phyloP scores from a whole-genome alignment of 1,139 yeast species.

The Debaryomyces udenii region DNA sequence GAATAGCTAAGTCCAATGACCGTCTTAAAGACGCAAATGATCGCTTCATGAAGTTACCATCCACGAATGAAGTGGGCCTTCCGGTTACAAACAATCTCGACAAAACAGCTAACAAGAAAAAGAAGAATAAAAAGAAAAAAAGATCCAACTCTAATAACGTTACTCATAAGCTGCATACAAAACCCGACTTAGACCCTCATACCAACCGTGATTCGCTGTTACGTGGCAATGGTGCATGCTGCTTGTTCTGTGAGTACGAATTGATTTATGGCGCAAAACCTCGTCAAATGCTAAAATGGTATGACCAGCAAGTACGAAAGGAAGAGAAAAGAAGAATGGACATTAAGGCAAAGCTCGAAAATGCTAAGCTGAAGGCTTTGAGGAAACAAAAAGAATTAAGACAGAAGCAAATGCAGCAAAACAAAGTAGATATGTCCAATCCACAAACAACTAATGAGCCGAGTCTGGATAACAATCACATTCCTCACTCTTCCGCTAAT shows the following conservation, averaged over 20 bases:
- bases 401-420: conserved; percentile 23
- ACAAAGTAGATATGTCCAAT: not conserved
- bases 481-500: not conserved
- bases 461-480: too few species aligned
- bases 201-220: conserved; percentile 14
- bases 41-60: conserved; percentile 17
- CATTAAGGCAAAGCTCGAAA: conserved; percentile 39
- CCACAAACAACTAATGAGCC: too few species aligned
- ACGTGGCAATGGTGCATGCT: conserved; percentile 26
- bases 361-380: conserved; percentile 40
- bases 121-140: conserved; percentile 27
- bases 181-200: not conserved
- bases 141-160: conserved; percentile 1
- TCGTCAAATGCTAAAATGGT: conserved; percentile 30
- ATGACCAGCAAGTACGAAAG: conserved; percentile 30
- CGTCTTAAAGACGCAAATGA: not conserved
- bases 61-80: conserved; percentile 20
- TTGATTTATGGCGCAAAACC: conserved; percentile 50
- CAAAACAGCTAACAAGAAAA: conserved; percentile 25
- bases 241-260: conserved; percentile 66
- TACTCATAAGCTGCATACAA: not conserved
- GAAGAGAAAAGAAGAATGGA: conserved; percentile 40
- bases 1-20: conserved; percentile 5
- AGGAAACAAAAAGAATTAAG: conserved; percentile 32
- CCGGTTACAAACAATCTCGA: conserved; percentile 17